A percentile compares a stretch with the other conserved stretches of the same genome.
phyloP scores from a whole-genome alignment of 176 grass and related monocot genomes.

The Hsuehochloa calcarea region DNA sequence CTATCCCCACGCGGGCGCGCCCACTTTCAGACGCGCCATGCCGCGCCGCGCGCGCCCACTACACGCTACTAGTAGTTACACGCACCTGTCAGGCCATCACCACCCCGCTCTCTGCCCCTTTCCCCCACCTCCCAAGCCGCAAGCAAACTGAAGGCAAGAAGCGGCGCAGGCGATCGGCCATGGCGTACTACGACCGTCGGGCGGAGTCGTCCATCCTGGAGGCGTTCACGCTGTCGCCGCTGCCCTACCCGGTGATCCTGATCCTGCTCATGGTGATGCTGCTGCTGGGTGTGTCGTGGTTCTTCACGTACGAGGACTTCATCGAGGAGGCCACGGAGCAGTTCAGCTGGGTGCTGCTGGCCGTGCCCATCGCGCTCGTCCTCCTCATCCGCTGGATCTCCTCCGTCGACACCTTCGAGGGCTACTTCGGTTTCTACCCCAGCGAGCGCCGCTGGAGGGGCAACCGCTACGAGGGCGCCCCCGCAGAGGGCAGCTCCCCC shows the following conservation, averaged over 20 bases:
- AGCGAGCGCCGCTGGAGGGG: slow-evolving; percentile 31
- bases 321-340: slow-evolving; percentile 65
- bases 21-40: too few relatives aligned
- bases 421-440: slow-evolving; percentile 52
- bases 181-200: slow-evolving; percentile 71
- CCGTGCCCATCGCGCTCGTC: slow-evolving; percentile 62
- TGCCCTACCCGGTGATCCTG: slow-evolving; percentile 76
- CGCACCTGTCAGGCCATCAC: slow-evolving; percentile 4
- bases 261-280: slow-evolving; percentile 67
- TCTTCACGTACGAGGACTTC: slow-evolving; percentile 77
- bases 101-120: neutral
- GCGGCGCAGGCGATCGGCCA: neutral
- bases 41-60: neutral
- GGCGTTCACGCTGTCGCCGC: slow-evolving; percentile 77
- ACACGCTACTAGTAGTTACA: slow-evolving; percentile 23
- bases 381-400: slow-evolving; percentile 87
- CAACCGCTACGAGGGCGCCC: neutral
- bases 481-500: slow-evolving; percentile 60
- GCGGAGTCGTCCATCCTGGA: slow-evolving; percentile 58
- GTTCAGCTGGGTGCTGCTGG: slow-evolving; percentile 68
- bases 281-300: slow-evolving; percentile 65
- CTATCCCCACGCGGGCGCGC: neutral
- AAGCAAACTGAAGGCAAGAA: neutral
- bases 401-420: slow-evolving; percentile 72
- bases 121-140: neutral